These are phyloP conservation scores for Aspergillus tubingensis DNA, from an alignment of 2,329 filamentous ascomycete species.

Conservation along the genomic window DNA sequence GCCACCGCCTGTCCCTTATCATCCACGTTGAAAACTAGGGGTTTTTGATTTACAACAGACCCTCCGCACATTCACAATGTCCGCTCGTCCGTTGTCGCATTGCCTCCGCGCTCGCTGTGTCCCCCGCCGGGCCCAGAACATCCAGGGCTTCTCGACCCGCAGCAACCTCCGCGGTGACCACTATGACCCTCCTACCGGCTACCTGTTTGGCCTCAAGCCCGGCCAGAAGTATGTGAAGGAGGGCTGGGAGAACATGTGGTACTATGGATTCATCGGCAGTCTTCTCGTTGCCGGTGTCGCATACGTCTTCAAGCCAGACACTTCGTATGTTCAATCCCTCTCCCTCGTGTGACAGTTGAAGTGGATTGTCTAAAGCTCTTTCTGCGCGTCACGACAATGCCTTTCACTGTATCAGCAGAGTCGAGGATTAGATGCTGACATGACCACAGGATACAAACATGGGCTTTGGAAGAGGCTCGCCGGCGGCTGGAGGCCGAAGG, in stretches of 20 bases:
- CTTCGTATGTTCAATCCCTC: slow-evolving; percentile 70
- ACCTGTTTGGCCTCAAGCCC: slow-evolving; percentile 91
- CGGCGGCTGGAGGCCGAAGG: slow-evolving; percentile 94
- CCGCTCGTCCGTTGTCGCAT: slow-evolving; percentile 41
- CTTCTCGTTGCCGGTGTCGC: slow-evolving; percentile 73
- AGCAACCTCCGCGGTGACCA: slow-evolving; percentile 61
- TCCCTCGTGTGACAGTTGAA: slow-evolving; percentile 1
- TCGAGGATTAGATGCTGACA: slow-evolving; percentile 23
- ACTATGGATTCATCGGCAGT: slow-evolving; percentile 80
- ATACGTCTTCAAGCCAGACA: slow-evolving; percentile 97
- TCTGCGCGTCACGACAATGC: no score
- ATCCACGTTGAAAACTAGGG: slow-evolving; percentile 14
- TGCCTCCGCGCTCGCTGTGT: slow-evolving; percentile 44
- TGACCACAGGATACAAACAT: slow-evolving; percentile 84
- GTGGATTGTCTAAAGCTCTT: neutral
- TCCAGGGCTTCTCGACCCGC: slow-evolving; percentile 45
- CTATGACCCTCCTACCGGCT: slow-evolving; percentile 87
- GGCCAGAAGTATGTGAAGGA: slow-evolving; percentile 95
- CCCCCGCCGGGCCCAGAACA: slow-evolving; percentile 37
- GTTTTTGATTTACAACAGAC: slow-evolving; percentile 4
- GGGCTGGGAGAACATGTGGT: slow-evolving; percentile 89
- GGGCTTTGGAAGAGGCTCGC: slow-evolving; percentile 95
- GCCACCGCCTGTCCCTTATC: slow-evolving; percentile 22
- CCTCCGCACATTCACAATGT: slow-evolving; percentile 37
- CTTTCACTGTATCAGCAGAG: neutral